phyloP scores from a whole-genome alignment of 805 yeast genomes.

The Alloascoidea hylecoeti region DNA sequence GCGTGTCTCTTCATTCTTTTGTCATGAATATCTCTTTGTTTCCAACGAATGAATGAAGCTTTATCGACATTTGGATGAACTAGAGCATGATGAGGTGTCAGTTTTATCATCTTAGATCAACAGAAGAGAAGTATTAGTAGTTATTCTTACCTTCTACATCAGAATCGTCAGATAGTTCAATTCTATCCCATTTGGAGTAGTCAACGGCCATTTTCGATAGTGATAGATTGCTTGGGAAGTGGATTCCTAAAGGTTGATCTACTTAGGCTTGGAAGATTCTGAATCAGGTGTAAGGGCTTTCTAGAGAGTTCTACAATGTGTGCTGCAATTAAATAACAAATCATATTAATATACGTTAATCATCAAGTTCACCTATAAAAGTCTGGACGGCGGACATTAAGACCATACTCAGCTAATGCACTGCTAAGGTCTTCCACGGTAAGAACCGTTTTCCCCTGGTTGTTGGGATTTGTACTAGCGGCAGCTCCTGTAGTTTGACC shows the following conservation, averaged over 20 bases:
- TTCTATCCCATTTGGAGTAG: constrained; percentile 95
- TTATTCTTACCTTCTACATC: constrained; percentile 48
- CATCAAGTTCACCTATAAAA: constrained; percentile 55
- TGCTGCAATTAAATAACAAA: no score
- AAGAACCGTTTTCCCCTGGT: constrained; percentile 66
- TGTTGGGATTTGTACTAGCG: constrained; percentile 24
- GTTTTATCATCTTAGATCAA: not conserved
- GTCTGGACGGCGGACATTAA: constrained; percentile 84
- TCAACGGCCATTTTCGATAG: constrained; percentile 59
- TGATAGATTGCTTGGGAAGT: constrained; percentile 1
- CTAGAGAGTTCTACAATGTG: no score
- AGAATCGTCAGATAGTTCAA: constrained; percentile 92
- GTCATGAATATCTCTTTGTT: constrained; percentile 94
- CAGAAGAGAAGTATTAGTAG: constrained; percentile 1
- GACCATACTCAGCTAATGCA: constrained; percentile 86
- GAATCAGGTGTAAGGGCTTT: not conserved
- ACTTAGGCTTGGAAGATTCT: not conserved
- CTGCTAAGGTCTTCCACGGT: constrained; percentile 90
- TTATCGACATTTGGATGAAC: constrained; percentile 98
- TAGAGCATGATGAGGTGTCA: constrained; percentile 5
- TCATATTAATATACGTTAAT: not conserved
- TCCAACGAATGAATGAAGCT: constrained; percentile 85
- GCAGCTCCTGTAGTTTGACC: constrained; percentile 30
- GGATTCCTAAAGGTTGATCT: not conserved
- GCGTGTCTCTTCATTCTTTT: constrained; percentile 69